Evolutionary conservation across 2,329 filamentous ascomycete genomes (phyloP).

Genomic region (Botrytis hyacinthi): DNA sequence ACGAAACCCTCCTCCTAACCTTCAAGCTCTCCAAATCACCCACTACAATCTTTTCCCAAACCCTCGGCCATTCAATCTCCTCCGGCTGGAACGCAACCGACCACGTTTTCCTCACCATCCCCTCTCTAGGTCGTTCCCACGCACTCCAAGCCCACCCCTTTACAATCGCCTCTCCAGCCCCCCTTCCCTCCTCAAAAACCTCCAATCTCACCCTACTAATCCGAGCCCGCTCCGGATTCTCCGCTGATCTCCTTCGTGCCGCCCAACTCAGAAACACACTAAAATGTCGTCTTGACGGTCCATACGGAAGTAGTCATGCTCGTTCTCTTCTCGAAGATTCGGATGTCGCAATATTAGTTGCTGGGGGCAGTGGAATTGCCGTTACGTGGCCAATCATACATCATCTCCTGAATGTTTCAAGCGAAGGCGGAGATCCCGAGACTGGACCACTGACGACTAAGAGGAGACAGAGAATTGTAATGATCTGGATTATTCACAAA

Average conservation of each 20-base stretch:
- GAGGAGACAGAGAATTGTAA: constrained; percentile 43
- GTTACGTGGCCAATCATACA: constrained; percentile 61
- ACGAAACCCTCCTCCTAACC: constrained; percentile 52
- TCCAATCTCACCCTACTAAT: constrained; percentile 58
- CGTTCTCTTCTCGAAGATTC: constrained; percentile 51
- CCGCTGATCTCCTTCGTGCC: constrained; percentile 51
- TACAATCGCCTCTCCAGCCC: constrained; percentile 62
- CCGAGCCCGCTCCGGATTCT: constrained; percentile 59
- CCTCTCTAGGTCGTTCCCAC: constrained; percentile 51
- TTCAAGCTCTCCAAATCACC: constrained; percentile 26
- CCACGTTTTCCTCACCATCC: constrained; percentile 62
- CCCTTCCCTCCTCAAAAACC: constrained; percentile 41
- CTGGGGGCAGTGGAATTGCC: constrained; percentile 64
- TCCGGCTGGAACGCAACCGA: constrained; percentile 60
- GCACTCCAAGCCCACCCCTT: constrained; percentile 63
- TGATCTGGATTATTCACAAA: constrained; percentile 60
- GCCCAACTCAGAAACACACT: constrained; percentile 47
- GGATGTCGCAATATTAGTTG: constrained; percentile 54
- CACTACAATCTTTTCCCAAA: constrained; percentile 6
- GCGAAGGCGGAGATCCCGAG: constrained; percentile 26
- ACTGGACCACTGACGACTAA: constrained; percentile 24
- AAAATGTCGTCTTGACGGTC: constrained; percentile 58
- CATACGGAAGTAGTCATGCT: constrained; percentile 59
- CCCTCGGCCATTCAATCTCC: constrained; percentile 41
- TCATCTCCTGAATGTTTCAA: constrained; percentile 41